A percentile compares a stretch with the other conserved stretches of the same genome.
Evolutionary conservation across 2,329 filamentous ascomycete genomes (phyloP).

Genomic region (Aspergillus pseudonomiae): DNA sequence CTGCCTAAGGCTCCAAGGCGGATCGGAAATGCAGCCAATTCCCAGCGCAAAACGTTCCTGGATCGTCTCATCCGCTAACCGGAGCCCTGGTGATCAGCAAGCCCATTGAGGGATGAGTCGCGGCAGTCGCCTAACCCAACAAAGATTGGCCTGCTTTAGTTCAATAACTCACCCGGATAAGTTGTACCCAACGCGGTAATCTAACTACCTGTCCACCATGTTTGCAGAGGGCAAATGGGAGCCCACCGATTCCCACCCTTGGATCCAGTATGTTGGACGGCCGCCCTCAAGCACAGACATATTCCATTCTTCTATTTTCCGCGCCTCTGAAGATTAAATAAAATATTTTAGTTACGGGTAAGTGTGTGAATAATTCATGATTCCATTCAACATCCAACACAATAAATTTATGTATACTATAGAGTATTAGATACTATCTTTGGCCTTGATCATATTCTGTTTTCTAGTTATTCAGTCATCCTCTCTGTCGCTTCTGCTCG

Average conservation of each 20-base stretch:
- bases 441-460: not conserved
- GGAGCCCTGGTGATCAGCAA: slow-evolving; percentile 23
- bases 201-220: slow-evolving; percentile 1
- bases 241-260: slow-evolving; percentile 10
- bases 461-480: not conserved
- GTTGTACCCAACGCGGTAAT: slow-evolving; percentile 3
- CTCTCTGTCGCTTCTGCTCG: not conserved
- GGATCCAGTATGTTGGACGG: slow-evolving; percentile 9
- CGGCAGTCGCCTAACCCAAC: slow-evolving; percentile 13
- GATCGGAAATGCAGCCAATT: slow-evolving; percentile 7
- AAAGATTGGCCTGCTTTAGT: slow-evolving; percentile 10
- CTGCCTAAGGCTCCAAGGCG: slow-evolving; percentile 8
- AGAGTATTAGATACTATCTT: too few relatives aligned
- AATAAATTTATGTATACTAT: not conserved
- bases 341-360: not conserved
- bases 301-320: slow-evolving; percentile 14
- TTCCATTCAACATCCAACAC: too few relatives aligned
- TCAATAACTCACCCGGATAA: slow-evolving; percentile 1
- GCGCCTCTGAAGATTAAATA: slow-evolving; percentile 8
- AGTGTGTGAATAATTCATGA: not conserved
- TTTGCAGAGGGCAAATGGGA: slow-evolving; percentile 5
- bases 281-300: slow-evolving; percentile 15
- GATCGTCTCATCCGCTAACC: slow-evolving; percentile 20
- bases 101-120: slow-evolving; percentile 16
- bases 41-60: slow-evolving; percentile 24